Evolutionary conservation across 2,329 filamentous ascomycete species (phyloP), one percentile per base, ranked within the genome.

Genomic region (Fusarium foetens): DNA sequence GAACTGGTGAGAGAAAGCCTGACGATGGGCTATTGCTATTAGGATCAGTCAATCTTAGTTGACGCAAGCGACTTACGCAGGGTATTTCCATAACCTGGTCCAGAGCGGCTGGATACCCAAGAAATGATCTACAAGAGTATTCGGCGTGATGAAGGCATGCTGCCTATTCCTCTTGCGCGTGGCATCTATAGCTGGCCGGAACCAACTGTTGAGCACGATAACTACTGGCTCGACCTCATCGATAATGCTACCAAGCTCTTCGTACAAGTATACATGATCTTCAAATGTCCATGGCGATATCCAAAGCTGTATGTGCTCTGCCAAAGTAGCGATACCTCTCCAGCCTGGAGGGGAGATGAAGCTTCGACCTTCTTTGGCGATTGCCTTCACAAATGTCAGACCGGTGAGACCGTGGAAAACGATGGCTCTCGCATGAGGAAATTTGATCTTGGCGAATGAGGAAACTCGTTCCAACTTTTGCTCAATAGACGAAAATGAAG

Each of bases 1-100:
- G 84, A 1, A 88, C 77, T 1, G 86, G 86, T 54, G 83, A 88
- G 0, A 79, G 67, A 60, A 82, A 84, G 7, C 82, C 84, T 1
- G 84, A 84, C 1, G 80, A 80, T 1, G 83, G 78, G 33, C 84
- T 86, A 36, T 10, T 10, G 5, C 35, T 16, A 19, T 66, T 10
- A 58, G 49, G 5, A 9, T 33, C 17, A 27, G 11, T 29, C 2
- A 1, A 8, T 8, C 5, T 23, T 13, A 4, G 17, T 7, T 9
- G 39, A 36, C 3, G 19, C 0, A 6, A 36, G 4, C 25, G 14
- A 36, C 73, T 58, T 33, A 75, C 71, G 74, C 63, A 8, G 73
- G 74, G 21, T 71, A 76, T 43, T 76, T 76, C 74, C 73, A 76
- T 36, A 76, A 43, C 51, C 69, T 74, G n/a, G 36, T 48, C 8